Evolutionary conservation across 2,329 filamentous ascomycete genomes (phyloP), one percentile per base, ranked within the genome.

Genomic region (Harringtonia aguacate): DNA sequence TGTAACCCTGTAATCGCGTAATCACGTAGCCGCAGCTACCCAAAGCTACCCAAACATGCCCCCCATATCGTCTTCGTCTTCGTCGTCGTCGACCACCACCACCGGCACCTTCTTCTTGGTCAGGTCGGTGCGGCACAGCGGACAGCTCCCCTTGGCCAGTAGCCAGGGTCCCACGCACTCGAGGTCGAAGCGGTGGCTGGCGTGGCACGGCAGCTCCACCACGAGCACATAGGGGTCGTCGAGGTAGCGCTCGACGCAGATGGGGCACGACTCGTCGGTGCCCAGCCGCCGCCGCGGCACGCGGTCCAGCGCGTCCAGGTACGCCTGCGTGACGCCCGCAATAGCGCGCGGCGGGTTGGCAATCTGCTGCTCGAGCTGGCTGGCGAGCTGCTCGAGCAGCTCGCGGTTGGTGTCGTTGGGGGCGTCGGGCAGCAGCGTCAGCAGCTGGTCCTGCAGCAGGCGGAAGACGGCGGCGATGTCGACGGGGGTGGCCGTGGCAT

Each of bases 151-250:
- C 60, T 81, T 79, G 53, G 74, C 70, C 57, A 70, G 63, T 56
- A 83, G 57, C 79, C 79, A 83, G 8, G 79, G 78, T 4, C 70
- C 73, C 2, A 82, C 76, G 53, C 79, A 83, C 61, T 83, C 79
- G n/a, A 82, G 60, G 53, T 83, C 79, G 55, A 79, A 82, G 40
- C 61, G 62, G 58, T 83, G 79, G 34, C 58, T 63, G 28, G 65
- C 66, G 53, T 77, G 66, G 56, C 79, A 83, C 34, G 77, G 77
- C 54, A 83, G 65, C 64, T 78, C 70, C 24, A 82, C 79, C 13
- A 82, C 77, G 2, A 83, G 64, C 44, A 71, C 74, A 56, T 76
- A 80, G 52, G 66, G 62, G 54, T 83, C 79, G 53, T 81, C 75
- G 38, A 79, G 63, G 54, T 75, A 80, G 27, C 59, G 61, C 52